Base-by-base conservation (phyloP, 208 protist species). In the Strigomonas oncopelti region DNA sequence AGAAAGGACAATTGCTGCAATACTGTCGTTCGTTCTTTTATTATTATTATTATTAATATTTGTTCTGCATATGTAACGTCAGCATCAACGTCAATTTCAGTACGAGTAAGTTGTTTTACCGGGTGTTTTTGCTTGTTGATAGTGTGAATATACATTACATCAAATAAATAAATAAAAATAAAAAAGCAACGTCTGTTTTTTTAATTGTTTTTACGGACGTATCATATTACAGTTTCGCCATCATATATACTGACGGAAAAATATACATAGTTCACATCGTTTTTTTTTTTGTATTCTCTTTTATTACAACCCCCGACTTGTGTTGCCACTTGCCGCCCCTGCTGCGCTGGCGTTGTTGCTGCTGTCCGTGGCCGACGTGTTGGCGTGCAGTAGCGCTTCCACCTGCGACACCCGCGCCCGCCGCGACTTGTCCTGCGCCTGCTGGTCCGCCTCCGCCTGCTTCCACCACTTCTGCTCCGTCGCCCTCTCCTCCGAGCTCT, bases 201-300 rank as follows among this genome's bases (percentile, higher is more conserved):
- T 42, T 42, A 14, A 14, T 11, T 42, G 4, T 42, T 42, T 42
- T 42, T 18, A 18, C 42, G 11, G 42, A 20, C 13, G 11, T 20
- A 51, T 51, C 42, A 51, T 51, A 18, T 51, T 51, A 51, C 11
- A n/a, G n/a, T n/a, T n/a, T n/a, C n/a, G n/a, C n/a, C n/a, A n/a
- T n/a, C n/a, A n/a, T n/a, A n/a, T n/a, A n/a, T n/a, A n/a, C n/a
- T n/a, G n/a, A n/a, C 45, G 20, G 14, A 52, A 52, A 52, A 14
- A 14, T n/a, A 64, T 38, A 64, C 54, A 64, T 64, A 25, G 38
- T 64, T n/a, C n/a, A 64, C 60, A 64, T 64, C 29, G 9, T 4
- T 36, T 61, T 42, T 32, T 59, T 59, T 55, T 55, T 55, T 55
- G 2, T 60, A 13, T 22, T 60, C 14, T 38, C 9, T 38, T 38